Evolutionary conservation across 495 filamentous ascomycete genomes (phyloP).

Genomic region (Gamarada debralockiae): DNA sequence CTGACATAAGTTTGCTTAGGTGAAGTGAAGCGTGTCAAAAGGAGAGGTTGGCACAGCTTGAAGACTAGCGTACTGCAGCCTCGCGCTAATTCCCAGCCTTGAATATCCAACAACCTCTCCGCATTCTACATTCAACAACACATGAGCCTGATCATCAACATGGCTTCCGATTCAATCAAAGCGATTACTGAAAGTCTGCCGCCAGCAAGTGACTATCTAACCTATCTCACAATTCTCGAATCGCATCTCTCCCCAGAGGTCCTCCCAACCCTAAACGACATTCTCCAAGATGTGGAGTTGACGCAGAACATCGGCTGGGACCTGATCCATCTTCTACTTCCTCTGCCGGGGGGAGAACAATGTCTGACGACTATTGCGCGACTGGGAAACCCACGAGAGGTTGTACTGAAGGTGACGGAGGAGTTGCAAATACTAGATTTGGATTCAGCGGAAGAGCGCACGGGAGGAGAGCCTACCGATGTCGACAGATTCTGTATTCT

Average conservation of each 20-base stretch:
- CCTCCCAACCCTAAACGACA: constrained; percentile 69
- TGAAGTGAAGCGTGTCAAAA: no score
- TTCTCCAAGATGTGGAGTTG: constrained; percentile 78
- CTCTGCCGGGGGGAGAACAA: constrained; percentile 65
- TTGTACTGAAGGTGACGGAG: constrained; percentile 71
- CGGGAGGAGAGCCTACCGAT: constrained; percentile 17
- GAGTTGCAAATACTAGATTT: constrained; percentile 56
- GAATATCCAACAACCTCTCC: neutral
- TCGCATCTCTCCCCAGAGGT: constrained; percentile 75
- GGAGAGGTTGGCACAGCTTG: no score
- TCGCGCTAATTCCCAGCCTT: neutral
- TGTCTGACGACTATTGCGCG: constrained; percentile 75
- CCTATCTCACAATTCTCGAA: constrained; percentile 85
- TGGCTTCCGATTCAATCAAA: constrained; percentile 30
- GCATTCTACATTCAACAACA: neutral
- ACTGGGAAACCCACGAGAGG: constrained; percentile 88
- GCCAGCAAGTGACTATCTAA: constrained; percentile 75
- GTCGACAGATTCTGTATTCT: constrained; percentile 67
- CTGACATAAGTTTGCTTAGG: no score
- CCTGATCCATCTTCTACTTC: constrained; percentile 78
- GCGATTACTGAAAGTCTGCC: constrained; percentile 48
- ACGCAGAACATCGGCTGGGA: constrained; percentile 97
- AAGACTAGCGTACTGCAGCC: no score
- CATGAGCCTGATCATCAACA: neutral
- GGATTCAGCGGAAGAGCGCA: constrained; percentile 27